Percentiles rank a stretch among this genome's conserved stretches.
These are phyloP conservation scores for Phlebiopsis gigantea DNA, from an alignment of 768 basidiomycete species.

Conservation along the genomic window DNA sequence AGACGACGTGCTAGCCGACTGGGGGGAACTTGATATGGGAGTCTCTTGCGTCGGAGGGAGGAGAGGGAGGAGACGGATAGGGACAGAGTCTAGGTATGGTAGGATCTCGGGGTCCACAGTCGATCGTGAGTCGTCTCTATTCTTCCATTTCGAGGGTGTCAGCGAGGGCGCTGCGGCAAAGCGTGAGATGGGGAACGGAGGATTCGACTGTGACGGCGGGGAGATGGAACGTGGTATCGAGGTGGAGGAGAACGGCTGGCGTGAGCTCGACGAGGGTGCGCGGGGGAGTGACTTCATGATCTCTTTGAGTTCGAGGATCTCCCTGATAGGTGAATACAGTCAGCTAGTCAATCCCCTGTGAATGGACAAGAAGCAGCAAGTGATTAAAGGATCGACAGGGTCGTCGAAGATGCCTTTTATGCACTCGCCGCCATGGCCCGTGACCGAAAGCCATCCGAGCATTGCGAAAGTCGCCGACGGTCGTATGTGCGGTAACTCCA, in stretches of 20 bases:
- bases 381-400: background rate
- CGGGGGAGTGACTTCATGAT: conserved; percentile 17
- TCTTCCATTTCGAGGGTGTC: conserved; percentile 38
- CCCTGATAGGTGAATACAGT: conserved; percentile 9
- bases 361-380: background rate
- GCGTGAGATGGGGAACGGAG: conserved; percentile 35
- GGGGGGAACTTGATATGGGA: background rate
- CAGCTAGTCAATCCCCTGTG: background rate
- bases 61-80: conserved; percentile 60
- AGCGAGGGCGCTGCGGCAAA: conserved; percentile 29
- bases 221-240: conserved; percentile 16
- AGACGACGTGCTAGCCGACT: background rate
- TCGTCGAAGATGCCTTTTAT: background rate
- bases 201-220: conserved; percentile 31
- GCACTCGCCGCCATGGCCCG: background rate
- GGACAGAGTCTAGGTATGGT: conserved; percentile 38
- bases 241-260: conserved; percentile 22
- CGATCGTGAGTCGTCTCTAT: conserved; percentile 15
- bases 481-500: background rate
- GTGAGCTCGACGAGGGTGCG: conserved; percentile 16
- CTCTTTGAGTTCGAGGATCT: conserved; percentile 19
- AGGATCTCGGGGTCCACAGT: conserved; percentile 25
- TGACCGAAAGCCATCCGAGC: background rate
- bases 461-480: background rate
- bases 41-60: conserved; percentile 18